Evolutionary conservation across 768 basidiomycete species (phyloP).

Genomic region (Lentinula detonsa): DNA sequence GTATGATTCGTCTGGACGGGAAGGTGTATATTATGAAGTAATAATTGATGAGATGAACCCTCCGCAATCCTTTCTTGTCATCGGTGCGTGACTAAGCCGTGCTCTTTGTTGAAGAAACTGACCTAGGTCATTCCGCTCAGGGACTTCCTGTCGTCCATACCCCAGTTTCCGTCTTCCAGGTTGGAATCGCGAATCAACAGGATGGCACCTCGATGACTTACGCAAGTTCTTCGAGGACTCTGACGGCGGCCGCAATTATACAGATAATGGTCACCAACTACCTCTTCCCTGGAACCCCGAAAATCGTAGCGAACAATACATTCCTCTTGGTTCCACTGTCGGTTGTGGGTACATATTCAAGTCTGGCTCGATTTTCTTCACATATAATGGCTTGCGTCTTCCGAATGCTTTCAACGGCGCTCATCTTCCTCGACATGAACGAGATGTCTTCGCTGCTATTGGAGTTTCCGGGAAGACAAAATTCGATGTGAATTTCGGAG

Average conservation of each 20-base stretch:
- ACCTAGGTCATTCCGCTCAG: slow-evolving; percentile 23
- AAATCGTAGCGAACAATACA: not conserved
- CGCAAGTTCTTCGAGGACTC: slow-evolving; percentile 70
- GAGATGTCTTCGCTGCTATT: slow-evolving; percentile 62
- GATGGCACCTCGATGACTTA: slow-evolving; percentile 64
- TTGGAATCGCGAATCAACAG: slow-evolving; percentile 64
- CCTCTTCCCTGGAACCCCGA: slow-evolving; percentile 20
- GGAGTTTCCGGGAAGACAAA: slow-evolving; percentile 51
- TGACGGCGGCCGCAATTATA: slow-evolving; percentile 57
- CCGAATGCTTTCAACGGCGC: slow-evolving; percentile 53
- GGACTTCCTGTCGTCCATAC: slow-evolving; percentile 60
- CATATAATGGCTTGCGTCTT: slow-evolving; percentile 53
- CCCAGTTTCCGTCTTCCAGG: slow-evolving; percentile 63
- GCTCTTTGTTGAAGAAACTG: not conserved
- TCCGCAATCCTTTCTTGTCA: slow-evolving; percentile 41
- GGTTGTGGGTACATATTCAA: slow-evolving; percentile 63
- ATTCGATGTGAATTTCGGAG: slow-evolving; percentile 63
- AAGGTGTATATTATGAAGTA: slow-evolving; percentile 65
- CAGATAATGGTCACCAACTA: slow-evolving; percentile 11
- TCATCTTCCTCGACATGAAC: slow-evolving; percentile 42
- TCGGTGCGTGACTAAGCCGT: slow-evolving; percentile 33
- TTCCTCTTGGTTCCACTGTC: slow-evolving; percentile 40
- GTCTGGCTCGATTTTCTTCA: slow-evolving; percentile 52
- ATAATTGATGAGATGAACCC: slow-evolving; percentile 45
- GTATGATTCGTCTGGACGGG: slow-evolving; percentile 44